Evolutionary conservation across 345 rosid species (phyloP).

Genomic region (Anastatica hierochuntica): DNA sequence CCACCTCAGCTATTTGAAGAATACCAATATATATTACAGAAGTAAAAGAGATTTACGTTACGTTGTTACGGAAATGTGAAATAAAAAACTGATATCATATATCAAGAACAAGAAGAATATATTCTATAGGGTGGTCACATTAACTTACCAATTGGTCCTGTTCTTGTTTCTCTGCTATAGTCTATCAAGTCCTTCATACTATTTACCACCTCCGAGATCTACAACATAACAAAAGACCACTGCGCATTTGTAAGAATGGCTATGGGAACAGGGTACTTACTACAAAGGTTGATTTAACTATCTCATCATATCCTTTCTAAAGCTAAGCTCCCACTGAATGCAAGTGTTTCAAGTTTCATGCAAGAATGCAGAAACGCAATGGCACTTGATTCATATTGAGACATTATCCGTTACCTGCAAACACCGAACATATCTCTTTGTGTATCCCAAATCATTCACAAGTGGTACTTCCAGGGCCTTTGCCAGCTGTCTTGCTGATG

Average conservation of each 20-base stretch:
- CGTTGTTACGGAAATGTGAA: background rate
- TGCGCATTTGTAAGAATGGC: background rate
- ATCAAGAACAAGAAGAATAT: background rate
- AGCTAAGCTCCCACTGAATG: no score
- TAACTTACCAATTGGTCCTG: constrained; percentile 97
- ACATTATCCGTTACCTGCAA: constrained; percentile 57
- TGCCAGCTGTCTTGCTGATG: constrained; percentile 94
- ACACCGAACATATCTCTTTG: constrained; percentile 96
- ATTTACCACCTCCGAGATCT: constrained; percentile 86
- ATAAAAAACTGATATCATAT: background rate
- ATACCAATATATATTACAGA: no score
- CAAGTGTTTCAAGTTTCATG: background rate
- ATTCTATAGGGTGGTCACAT: no score
- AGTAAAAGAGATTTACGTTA: no score
- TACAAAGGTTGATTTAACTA: background rate
- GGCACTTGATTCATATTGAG: background rate
- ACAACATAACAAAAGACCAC: constrained; percentile 13
- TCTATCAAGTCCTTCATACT: constrained; percentile 99
- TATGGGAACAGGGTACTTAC: background rate
- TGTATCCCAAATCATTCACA: constrained; percentile 97
- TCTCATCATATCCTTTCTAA: background rate
- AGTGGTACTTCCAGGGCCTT: constrained; percentile 95
- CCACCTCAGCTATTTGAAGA: no score
- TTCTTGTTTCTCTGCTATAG: constrained; percentile 81
- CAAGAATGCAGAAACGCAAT: background rate